Conservation (phyloP, 148 eudicot genomes). For the Camellia sinensis region DNA sequence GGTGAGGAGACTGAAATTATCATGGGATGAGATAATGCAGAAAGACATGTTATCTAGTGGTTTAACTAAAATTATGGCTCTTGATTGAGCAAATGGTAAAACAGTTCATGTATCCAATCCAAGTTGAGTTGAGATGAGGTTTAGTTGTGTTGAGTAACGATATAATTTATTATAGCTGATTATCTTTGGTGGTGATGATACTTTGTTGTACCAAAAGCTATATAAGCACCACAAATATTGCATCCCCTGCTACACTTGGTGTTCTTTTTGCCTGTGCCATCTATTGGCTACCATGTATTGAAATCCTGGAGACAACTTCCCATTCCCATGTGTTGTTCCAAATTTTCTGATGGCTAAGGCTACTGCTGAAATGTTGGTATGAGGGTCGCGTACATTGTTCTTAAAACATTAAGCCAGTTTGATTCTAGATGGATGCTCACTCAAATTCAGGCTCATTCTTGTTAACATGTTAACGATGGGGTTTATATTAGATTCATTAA, state of each 20-base stretch:
- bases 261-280: not conserved
- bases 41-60: not conserved
- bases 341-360: too few species aligned
- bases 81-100: not conserved
- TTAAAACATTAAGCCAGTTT: not conserved
- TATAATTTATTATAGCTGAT: not conserved
- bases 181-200: not conserved
- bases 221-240: not conserved
- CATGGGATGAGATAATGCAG: not conserved
- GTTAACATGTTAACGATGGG: not conserved
- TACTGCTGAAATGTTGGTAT: not conserved
- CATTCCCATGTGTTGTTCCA: not conserved
- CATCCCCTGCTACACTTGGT: not conserved
- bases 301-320: not conserved
- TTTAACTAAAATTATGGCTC: not conserved
- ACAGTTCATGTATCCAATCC: not conserved
- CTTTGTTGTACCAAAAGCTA: not conserved
- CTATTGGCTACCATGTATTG: not conserved
- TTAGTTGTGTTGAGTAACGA: not conserved
- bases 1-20: not conserved
- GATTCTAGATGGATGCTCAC: not conserved
- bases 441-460: not conserved
- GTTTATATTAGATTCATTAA: not conserved
- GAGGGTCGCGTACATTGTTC: not conserved
- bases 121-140: not conserved